Conservation (phyloP, 805 yeast species). For the Lipomyces lipofer region DNA sequence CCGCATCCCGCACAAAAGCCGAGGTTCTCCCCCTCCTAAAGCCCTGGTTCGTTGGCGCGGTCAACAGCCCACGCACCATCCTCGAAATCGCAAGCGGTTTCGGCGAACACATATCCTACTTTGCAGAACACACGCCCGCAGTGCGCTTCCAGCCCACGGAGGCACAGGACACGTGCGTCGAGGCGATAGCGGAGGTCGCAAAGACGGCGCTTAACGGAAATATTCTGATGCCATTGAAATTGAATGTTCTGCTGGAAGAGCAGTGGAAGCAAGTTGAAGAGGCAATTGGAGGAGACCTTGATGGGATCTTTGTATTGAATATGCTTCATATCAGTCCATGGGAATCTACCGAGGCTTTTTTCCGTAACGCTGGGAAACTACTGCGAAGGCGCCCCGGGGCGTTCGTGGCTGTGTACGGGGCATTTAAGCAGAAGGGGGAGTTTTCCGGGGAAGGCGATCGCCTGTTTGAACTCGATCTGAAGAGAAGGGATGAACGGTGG, state of each 20-base stretch:
- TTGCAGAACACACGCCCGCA: constrained; percentile 18
- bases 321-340: constrained; percentile 30
- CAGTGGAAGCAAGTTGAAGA: constrained; percentile 16
- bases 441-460: constrained; percentile 25
- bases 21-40: constrained; percentile 18
- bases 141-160: constrained; percentile 28
- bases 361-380: constrained; percentile 11
- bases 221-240: constrained; percentile 10
- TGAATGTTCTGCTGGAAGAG: constrained; percentile 15
- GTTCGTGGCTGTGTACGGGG: constrained; percentile 26
- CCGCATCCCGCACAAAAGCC: constrained; percentile 29
- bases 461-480: constrained; percentile 20
- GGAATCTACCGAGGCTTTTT: constrained; percentile 17
- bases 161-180: constrained; percentile 28
- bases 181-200: constrained; percentile 17
- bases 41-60: constrained; percentile 10
- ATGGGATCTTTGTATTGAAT: constrained; percentile 24
- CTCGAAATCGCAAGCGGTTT: constrained; percentile 29
- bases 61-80: constrained; percentile 1
- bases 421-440: constrained; percentile 27
- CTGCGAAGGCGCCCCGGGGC: constrained; percentile 7
- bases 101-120: constrained; percentile 27
- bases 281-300: constrained; percentile 8
- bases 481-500: constrained; percentile 25
- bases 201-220: constrained; percentile 5